phyloP scores from a whole-genome alignment of 2,329 filamentous ascomycete species.

The Neoscytalidium dimidiatum region DNA sequence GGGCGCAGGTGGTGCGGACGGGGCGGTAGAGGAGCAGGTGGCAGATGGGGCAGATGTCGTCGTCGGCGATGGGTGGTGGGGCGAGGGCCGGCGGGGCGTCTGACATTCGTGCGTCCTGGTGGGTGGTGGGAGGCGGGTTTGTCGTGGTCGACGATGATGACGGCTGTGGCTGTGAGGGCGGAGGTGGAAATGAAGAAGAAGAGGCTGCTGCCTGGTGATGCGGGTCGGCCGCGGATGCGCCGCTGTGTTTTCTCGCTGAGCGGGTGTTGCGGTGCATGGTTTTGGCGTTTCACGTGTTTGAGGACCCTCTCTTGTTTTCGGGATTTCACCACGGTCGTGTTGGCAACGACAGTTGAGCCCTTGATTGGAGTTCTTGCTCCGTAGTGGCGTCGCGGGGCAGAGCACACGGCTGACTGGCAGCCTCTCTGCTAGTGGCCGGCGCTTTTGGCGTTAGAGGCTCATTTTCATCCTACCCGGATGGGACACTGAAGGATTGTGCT shows the following conservation, averaged over 20 bases:
- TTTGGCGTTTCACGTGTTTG: background rate
- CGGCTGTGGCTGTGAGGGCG: background rate
- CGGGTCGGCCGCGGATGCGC: background rate
- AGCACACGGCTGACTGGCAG: too few relatives aligned
- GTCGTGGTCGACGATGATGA: too few relatives aligned
- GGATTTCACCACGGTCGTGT: too few relatives aligned
- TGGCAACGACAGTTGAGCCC: too few relatives aligned
- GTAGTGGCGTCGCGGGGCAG: background rate
- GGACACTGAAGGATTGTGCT: background rate
- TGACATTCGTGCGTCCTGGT: background rate
- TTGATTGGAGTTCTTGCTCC: background rate
- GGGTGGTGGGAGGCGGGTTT: background rate
- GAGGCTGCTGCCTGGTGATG: background rate
- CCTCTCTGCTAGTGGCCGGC: too few relatives aligned
- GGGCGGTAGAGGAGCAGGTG: slow-evolving; percentile 46
- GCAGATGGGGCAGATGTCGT: slow-evolving; percentile 50
- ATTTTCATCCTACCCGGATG: background rate
- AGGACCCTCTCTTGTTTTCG: too few relatives aligned
- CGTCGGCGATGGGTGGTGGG: slow-evolving; percentile 32
- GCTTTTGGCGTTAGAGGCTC: background rate
- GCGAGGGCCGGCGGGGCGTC: background rate
- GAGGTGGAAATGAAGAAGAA: background rate
- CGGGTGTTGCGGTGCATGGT: background rate
- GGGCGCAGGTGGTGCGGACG: slow-evolving; percentile 45
- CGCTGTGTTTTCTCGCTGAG: background rate